Conservation (phyloP, 352 stramenopile species). For the Elongisporangium anandrum region DNA sequence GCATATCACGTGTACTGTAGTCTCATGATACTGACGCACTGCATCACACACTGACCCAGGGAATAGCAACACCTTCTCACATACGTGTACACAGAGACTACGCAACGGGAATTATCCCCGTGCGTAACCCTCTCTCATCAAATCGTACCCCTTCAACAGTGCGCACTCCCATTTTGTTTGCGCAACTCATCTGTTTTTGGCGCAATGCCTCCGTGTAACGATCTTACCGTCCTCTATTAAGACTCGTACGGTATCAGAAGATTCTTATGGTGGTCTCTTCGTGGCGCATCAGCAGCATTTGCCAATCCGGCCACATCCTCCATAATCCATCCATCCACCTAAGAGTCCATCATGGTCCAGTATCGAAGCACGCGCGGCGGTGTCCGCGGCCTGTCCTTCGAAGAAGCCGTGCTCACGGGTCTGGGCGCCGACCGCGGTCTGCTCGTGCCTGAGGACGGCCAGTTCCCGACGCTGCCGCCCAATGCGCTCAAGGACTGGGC, state of each 20-base stretch:
- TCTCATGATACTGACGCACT: too few species aligned
- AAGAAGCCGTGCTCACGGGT: conserved; percentile 84
- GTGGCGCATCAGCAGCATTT: neutral
- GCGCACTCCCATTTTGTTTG: neutral
- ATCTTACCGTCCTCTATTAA: neutral
- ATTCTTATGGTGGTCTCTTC: neutral
- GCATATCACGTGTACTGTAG: too few species aligned
- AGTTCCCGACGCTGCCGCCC: conserved; percentile 72
- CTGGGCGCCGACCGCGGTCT: conserved; percentile 81
- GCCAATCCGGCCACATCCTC: neutral
- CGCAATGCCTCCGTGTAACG: neutral
- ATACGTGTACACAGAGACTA: too few species aligned
- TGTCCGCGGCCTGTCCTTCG: conserved; percentile 78
- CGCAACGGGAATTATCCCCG: neutral
- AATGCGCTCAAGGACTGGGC: conserved; percentile 80
- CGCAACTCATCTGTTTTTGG: neutral
- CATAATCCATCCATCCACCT: neutral
- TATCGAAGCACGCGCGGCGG: conserved; percentile 83
- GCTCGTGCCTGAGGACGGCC: conserved; percentile 68
- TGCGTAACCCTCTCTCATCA: neutral
- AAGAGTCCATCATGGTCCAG: conserved; percentile 54
- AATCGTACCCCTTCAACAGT: neutral
- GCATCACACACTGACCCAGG: too few species aligned
- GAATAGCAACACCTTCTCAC: too few species aligned
- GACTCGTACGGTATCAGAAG: neutral